A percentile compares a stretch with the other conserved stretches of the same genome.
Conservation (phyloP, 2,329 filamentous ascomycete species). For the Acephala macrosclerotiorum region DNA sequence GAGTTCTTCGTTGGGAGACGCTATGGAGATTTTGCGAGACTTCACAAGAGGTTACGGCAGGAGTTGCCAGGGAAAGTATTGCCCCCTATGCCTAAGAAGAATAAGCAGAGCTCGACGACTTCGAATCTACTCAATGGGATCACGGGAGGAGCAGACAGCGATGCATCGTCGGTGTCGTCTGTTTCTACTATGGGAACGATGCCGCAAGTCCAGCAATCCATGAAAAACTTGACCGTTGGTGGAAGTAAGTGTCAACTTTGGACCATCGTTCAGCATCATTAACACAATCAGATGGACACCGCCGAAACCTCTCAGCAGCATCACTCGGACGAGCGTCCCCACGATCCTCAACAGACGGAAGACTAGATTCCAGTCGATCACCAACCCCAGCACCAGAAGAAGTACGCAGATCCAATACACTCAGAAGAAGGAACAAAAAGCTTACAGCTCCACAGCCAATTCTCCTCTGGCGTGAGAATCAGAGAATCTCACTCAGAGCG, state of each 20-base stretch:
- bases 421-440: conserved; percentile 8
- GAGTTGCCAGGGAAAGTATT: conserved; percentile 93
- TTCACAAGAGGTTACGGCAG: conserved; percentile 80
- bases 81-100: conserved; percentile 88
- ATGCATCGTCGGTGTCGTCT: conserved; percentile 77
- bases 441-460: conserved; percentile 52
- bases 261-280: conserved; percentile 4
- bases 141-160: conserved; percentile 70
- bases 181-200: conserved; percentile 40
- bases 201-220: conserved; percentile 27
- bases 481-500: conserved; percentile 88
- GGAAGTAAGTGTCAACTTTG: conserved; percentile 43
- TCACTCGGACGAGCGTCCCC: conserved; percentile 50
- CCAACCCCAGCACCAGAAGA: conserved; percentile 29
- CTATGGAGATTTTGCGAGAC: conserved; percentile 85
- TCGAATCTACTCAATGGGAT: conserved; percentile 61
- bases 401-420: conserved; percentile 10
- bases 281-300: conserved; percentile 43
- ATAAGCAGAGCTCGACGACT: conserved; percentile 78
- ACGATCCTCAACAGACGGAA: conserved; percentile 54
- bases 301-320: conserved; percentile 47
- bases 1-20: conserved; percentile 84
- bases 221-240: conserved; percentile 50
- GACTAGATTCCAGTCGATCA: background rate
- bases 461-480: conserved; percentile 82